Conservation (phyloP, 345 rosid species). For the Murraya koenigii region DNA sequence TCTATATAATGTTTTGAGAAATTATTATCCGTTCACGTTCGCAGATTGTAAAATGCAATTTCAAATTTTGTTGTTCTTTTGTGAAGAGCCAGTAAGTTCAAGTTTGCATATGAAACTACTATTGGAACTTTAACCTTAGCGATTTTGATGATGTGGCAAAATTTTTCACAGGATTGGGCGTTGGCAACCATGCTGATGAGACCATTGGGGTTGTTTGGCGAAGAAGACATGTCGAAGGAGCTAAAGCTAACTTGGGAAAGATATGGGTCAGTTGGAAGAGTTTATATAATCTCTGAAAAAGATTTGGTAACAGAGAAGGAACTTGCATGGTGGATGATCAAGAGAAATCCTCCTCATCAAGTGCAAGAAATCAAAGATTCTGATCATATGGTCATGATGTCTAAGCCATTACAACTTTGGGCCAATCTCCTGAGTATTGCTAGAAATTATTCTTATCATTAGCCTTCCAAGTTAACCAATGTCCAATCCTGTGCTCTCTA, state of each 20-base stretch:
- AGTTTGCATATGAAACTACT: background rate
- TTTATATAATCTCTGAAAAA: constrained; percentile 34
- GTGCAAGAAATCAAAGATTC: constrained; percentile 39
- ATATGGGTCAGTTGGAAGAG: constrained; percentile 49
- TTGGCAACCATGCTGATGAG: constrained; percentile 48
- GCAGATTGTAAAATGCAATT: too few relatives aligned
- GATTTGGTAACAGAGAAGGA: constrained; percentile 29
- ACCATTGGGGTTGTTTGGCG: constrained; percentile 34
- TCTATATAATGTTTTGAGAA: background rate
- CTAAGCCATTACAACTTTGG: constrained; percentile 31
- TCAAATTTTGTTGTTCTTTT: too few relatives aligned
- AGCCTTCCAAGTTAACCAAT: too few relatives aligned
- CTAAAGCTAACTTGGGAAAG: constrained; percentile 32
- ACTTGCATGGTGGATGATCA: constrained; percentile 39
- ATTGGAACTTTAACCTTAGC: background rate
- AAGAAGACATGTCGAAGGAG: constrained; percentile 34
- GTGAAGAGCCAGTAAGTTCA: too few relatives aligned
- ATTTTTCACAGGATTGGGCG: constrained; percentile 36
- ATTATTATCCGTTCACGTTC: background rate
- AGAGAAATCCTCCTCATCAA: constrained; percentile 45
- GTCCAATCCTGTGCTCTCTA: too few relatives aligned
- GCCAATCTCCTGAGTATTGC: constrained; percentile 27
- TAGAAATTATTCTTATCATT: constrained; percentile 5
- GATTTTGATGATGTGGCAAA: background rate
- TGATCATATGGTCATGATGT: constrained; percentile 64